Evolutionary conservation across 371 early-diverging fungal genomes (phyloP).

Genomic region (Mortierella sp.): DNA sequence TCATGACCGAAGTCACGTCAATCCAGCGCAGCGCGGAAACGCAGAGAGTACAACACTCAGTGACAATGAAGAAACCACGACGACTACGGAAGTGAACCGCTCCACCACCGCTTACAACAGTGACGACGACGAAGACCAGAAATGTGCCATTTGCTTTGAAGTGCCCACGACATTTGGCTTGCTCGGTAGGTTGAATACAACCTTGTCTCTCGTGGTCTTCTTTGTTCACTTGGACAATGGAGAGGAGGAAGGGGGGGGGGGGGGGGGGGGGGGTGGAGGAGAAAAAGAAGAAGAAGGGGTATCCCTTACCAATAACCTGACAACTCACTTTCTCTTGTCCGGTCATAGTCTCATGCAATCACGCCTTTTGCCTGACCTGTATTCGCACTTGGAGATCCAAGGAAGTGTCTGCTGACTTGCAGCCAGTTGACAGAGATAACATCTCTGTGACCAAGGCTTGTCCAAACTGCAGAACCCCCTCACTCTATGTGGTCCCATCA

Average conservation of each 20-base stretch:
- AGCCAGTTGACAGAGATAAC: slow-evolving; percentile 8
- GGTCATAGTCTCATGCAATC: slow-evolving; percentile 50
- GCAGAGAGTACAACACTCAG: neutral
- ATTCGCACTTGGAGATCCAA: slow-evolving; percentile 57
- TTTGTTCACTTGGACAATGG: neutral
- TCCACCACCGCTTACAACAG: slow-evolving; percentile 4
- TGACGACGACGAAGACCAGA: slow-evolving; percentile 22
- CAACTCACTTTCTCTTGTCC: too few species aligned
- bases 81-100: neutral
- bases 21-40: neutral
- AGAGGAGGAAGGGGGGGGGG: too few species aligned
- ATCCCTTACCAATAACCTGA: too few species aligned
- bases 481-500: slow-evolving; percentile 55
- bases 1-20: slow-evolving; percentile 29
- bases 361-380: slow-evolving; percentile 55
- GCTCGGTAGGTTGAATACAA: slow-evolving; percentile 28
- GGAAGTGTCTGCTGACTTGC: slow-evolving; percentile 22
- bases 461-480: slow-evolving; percentile 56
- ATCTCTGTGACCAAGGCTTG: slow-evolving; percentile 54
- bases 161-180: slow-evolving; percentile 42
- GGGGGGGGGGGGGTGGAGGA: too few species aligned
- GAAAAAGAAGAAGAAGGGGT: too few species aligned
- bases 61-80: slow-evolving; percentile 7
- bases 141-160: slow-evolving; percentile 51
- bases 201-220: neutral